Conservation (phyloP, 2,329 filamentous ascomycete genomes). For the Pseudopithomyces chartarum region DNA sequence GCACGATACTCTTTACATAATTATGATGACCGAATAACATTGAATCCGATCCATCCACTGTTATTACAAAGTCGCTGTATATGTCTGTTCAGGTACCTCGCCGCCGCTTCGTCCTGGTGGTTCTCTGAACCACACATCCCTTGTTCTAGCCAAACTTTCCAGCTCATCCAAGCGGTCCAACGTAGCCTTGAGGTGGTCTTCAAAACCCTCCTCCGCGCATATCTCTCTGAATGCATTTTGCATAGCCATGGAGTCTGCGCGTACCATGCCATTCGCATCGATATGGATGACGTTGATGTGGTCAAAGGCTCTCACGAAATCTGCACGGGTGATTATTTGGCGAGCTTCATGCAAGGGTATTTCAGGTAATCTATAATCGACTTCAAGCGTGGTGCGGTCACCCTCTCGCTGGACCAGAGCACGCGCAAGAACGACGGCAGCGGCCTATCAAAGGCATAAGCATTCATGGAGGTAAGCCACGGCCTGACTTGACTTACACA, state of each 20-base stretch:
- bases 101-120: constrained; percentile 33
- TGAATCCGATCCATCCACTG: neutral
- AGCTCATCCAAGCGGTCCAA: constrained; percentile 84
- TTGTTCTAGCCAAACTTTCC: constrained; percentile 87
- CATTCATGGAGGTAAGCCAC: neutral
- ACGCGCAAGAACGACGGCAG: constrained; percentile 90
- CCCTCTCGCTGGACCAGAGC: constrained; percentile 79
- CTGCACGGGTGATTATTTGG: constrained; percentile 90
- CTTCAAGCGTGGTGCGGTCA: constrained; percentile 58
- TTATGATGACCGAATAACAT: neutral
- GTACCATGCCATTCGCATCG: constrained; percentile 81
- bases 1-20: neutral
- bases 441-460: constrained; percentile 59
- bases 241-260: constrained; percentile 95
- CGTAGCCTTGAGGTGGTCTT: constrained; percentile 79
- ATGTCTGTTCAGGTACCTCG: constrained; percentile 34
- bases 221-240: constrained; percentile 87
- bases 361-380: constrained; percentile 75
- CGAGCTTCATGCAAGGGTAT: constrained; percentile 54
- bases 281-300: constrained; percentile 95
- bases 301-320: constrained; percentile 90
- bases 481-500: constrained; percentile 60
- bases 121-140: constrained; percentile 91
- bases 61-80: constrained; percentile 33
- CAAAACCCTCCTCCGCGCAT: constrained; percentile 75